phyloP scores from a whole-genome alignment of 2,329 filamentous ascomycete genomes.

The Fusarium tuaranense region DNA sequence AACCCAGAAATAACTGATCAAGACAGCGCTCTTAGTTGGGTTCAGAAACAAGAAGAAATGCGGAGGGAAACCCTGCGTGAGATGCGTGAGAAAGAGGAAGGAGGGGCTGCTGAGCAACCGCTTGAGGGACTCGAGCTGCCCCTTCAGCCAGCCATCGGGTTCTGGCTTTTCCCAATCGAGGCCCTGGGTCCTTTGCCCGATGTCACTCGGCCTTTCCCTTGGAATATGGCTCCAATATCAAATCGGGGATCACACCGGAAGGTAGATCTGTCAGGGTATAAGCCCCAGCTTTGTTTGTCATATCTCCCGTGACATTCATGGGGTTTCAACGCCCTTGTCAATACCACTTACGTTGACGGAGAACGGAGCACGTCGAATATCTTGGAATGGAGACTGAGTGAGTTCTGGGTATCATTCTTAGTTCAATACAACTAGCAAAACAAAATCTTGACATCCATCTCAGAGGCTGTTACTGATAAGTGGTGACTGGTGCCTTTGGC shows the following conservation, averaged over 20 bases:
- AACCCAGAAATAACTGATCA: not conserved
- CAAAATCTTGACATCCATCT: too few relatives aligned
- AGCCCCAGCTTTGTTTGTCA: not conserved
- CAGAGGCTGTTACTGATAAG: not conserved
- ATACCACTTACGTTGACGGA: not conserved
- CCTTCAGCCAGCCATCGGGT: not conserved
- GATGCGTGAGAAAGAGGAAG: not conserved
- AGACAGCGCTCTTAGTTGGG: not conserved
- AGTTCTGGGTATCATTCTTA: not conserved
- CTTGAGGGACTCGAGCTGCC: not conserved
- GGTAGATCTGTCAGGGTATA: not conserved
- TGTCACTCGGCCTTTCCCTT: not conserved
- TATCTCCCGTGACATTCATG: not conserved
- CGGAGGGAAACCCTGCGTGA: not conserved
- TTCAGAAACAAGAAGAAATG: too few relatives aligned
- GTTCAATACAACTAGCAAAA: not conserved
- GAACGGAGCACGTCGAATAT: fast-evolving
- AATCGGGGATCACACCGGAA: not conserved
- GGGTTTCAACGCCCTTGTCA: not conserved
- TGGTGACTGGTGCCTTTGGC: not conserved
- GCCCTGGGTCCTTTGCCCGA: constrained; percentile 47
- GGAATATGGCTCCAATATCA: not conserved
- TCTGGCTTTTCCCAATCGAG: constrained; percentile 27
- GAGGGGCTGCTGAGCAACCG: not conserved
- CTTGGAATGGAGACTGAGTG: not conserved